These are phyloP conservation scores for Ophiostoma ips DNA, from an alignment of 2,329 filamentous ascomycete genomes.

Conservation along the genomic window DNA sequence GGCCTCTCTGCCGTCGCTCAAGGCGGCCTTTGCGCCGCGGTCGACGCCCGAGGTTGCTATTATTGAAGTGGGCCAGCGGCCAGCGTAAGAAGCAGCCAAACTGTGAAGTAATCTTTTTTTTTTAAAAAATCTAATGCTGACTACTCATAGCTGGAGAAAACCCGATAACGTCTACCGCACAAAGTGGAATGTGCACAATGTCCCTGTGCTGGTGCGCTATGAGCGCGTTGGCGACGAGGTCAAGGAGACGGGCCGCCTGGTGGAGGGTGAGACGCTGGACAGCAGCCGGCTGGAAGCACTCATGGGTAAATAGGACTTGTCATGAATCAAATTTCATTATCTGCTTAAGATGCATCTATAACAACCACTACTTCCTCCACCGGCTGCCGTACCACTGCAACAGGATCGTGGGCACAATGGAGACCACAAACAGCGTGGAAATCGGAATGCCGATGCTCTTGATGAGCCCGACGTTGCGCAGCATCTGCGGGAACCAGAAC, in stretches of 20 bases:
- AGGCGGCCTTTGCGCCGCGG: not conserved
- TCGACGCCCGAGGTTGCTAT: not conserved
- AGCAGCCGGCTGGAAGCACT: too few relatives aligned
- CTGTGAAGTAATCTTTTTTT: not conserved
- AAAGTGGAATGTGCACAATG: not conserved
- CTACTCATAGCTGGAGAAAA: not conserved
- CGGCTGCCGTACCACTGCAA: not conserved
- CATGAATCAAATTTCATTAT: not conserved
- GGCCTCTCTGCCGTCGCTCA: not conserved
- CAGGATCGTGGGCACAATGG: not conserved
- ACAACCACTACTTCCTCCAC: not conserved
- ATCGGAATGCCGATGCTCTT: not conserved
- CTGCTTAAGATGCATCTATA: too few relatives aligned
- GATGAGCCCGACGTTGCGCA: not conserved
- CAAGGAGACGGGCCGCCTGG: not conserved
- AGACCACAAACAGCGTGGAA: not conserved
- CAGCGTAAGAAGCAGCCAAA: too few relatives aligned
- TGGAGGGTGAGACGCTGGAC: not conserved
- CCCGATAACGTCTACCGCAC: not conserved
- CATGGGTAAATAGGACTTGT: too few relatives aligned
- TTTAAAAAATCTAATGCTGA: not conserved
- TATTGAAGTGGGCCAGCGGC: not conserved
- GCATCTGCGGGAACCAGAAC: constrained; percentile 17
- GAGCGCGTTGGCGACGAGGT: not conserved
- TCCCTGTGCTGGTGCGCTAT: not conserved